Conservation (phyloP, 2,329 filamentous ascomycete species). For the Cordyceps javanica region DNA sequence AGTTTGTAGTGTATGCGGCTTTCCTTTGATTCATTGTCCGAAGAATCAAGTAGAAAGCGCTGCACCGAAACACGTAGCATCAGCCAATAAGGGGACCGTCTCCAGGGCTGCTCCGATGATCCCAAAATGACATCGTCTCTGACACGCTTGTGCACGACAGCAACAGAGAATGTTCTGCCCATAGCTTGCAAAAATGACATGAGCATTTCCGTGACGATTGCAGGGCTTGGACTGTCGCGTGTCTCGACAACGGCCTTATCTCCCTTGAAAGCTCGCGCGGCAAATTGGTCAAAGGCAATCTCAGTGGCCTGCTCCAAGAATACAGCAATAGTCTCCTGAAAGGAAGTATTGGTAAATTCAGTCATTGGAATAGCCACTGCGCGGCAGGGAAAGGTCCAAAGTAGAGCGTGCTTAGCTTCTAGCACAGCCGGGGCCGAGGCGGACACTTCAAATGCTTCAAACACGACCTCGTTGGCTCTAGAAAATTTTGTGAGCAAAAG, state of each 20-base stretch:
- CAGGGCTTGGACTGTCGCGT: slow-evolving; percentile 52
- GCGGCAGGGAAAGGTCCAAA: slow-evolving; percentile 55
- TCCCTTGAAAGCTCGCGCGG: slow-evolving; percentile 46
- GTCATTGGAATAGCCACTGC: slow-evolving; percentile 39
- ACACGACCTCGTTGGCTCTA: slow-evolving; percentile 26
- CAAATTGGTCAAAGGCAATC: slow-evolving; percentile 47
- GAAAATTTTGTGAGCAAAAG: neutral
- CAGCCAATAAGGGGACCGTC: slow-evolving; percentile 57
- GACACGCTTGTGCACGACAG: slow-evolving; percentile 48
- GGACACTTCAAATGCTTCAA: slow-evolving; percentile 56
- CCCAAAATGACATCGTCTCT: slow-evolving; percentile 55
- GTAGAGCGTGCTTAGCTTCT: slow-evolving; percentile 41
- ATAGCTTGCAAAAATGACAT: slow-evolving; percentile 53
- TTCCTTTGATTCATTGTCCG: slow-evolving; percentile 24
- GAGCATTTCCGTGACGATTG: slow-evolving; percentile 53
- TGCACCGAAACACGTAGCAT: slow-evolving; percentile 52
- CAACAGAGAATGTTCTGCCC: slow-evolving; percentile 33
- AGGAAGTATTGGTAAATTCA: slow-evolving; percentile 25
- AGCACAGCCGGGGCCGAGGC: slow-evolving; percentile 46
- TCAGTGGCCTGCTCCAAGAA: slow-evolving; percentile 53
- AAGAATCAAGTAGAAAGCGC: slow-evolving; percentile 36
- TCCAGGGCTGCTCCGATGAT: slow-evolving; percentile 49
- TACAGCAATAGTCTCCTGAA: slow-evolving; percentile 40
- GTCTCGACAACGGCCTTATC: slow-evolving; percentile 41
- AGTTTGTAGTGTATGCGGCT: slow-evolving; percentile 50